Percentiles rank a stretch among this genome's conserved stretches.
These are phyloP conservation scores for Hypomyces rosellus DNA, from an alignment of 2,329 filamentous ascomycete genomes.

Conservation along the genomic window DNA sequence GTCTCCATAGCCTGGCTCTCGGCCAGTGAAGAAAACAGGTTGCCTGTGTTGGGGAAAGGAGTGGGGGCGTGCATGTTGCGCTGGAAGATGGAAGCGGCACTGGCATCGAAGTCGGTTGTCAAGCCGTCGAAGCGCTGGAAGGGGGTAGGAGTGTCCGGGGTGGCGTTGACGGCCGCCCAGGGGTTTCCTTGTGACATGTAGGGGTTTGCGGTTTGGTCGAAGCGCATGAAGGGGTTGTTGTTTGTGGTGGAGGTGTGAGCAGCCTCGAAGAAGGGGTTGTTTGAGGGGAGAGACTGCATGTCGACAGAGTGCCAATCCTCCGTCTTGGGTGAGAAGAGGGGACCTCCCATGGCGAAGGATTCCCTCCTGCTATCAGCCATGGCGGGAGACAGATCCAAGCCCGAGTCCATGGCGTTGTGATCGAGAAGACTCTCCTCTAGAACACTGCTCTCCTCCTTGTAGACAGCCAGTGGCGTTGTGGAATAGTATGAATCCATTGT, in stretches of 20 bases:
- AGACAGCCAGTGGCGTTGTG: conserved; percentile 45
- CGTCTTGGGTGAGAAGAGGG: conserved; percentile 59
- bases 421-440: conserved; percentile 57
- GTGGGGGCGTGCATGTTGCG: conserved; percentile 46
- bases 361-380: conserved; percentile 58
- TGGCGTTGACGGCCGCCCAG: conserved; percentile 59
- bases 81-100: conserved; percentile 45
- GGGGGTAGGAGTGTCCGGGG: conserved; percentile 67
- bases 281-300: conserved; percentile 58
- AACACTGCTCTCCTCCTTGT: conserved; percentile 56
- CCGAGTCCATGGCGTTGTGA: conserved; percentile 53
- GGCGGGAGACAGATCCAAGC: conserved; percentile 56
- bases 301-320: conserved; percentile 59
- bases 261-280: conserved; percentile 55
- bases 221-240: conserved; percentile 63
- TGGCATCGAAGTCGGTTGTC: conserved; percentile 49
- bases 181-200: conserved; percentile 34
- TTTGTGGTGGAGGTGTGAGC: conserved; percentile 53
- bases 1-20: conserved; percentile 45
- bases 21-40: conserved; percentile 48
- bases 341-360: conserved; percentile 50
- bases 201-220: conserved; percentile 41
- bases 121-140: conserved; percentile 59
- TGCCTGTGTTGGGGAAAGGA: conserved; percentile 48
- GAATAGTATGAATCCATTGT: conserved; percentile 39